Percentiles rank a stretch among this genome's conserved stretches.
phyloP scores from a whole-genome alignment of 768 basidiomycete genomes.

The Leccinum subtestaceum region DNA sequence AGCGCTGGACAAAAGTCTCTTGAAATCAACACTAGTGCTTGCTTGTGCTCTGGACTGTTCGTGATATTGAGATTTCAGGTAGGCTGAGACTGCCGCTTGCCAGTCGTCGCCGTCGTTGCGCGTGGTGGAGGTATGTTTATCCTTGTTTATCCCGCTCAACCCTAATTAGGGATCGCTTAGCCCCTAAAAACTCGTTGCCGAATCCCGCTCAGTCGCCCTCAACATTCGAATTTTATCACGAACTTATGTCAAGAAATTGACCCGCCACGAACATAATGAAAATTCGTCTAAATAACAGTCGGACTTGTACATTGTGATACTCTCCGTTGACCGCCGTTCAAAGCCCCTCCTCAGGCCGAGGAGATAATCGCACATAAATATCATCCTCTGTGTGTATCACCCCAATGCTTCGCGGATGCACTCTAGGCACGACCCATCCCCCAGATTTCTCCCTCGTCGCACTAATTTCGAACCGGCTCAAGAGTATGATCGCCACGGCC shows the following conservation, averaged over 20 bases:
- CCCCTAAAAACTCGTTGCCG: neutral
- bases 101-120: conserved; percentile 12
- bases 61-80: neutral
- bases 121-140: conserved; percentile 10
- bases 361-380: conserved; percentile 6
- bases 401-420: conserved; percentile 13
- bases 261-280: no score
- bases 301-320: neutral
- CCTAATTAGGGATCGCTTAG: neutral
- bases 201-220: neutral
- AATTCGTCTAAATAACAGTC: neutral
- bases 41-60: neutral
- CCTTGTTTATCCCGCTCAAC: conserved; percentile 4
- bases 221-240: no score
- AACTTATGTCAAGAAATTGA: no score
- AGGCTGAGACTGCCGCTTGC: neutral
- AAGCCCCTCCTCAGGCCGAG: neutral
- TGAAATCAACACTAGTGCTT: neutral
- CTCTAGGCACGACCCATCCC: conserved; percentile 10
- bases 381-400: conserved; percentile 21
- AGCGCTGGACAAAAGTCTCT: neutral
- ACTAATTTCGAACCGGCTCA: conserved; percentile 15
- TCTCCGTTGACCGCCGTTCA: neutral
- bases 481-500: conserved; percentile 14
- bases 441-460: neutral